Percentiles rank a stretch among this genome's conserved stretches.
These are phyloP conservation scores for Xylaria sp. DNA, from an alignment of 2,329 filamentous ascomycete species.

Conservation along the genomic window DNA sequence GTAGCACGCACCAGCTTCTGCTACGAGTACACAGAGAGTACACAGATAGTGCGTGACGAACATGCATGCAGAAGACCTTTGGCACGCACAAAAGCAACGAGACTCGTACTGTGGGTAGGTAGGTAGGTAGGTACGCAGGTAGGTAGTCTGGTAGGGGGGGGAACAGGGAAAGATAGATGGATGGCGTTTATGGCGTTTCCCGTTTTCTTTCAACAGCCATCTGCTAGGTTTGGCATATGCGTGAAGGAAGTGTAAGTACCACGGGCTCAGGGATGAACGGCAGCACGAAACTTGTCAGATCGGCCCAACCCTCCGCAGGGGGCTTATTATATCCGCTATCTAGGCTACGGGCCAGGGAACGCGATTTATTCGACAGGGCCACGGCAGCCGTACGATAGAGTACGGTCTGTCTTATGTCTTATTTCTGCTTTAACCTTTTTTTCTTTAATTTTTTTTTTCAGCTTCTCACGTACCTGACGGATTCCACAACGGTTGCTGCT, in stretches of 20 bases:
- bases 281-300: constrained; percentile 12
- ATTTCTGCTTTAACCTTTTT: not conserved
- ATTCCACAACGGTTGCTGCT: not conserved
- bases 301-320: not conserved
- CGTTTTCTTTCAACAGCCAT: constrained; percentile 16
- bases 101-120: no score
- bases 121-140: not conserved
- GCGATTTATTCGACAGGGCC: not conserved
- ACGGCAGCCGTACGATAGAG: constrained; percentile 6
- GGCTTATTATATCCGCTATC: not conserved
- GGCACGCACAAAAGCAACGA: constrained; percentile 16
- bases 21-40: not conserved
- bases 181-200: constrained; percentile 8
- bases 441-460: constrained; percentile 9
- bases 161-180: not conserved
- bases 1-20: not conserved
- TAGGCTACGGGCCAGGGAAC: no score
- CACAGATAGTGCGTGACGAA: constrained; percentile 3
- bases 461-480: constrained; percentile 8
- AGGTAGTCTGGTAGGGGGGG: not conserved
- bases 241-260: not conserved
- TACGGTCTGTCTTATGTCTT: not conserved
- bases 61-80: constrained; percentile 22
- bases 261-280: not conserved
- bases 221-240: not conserved